Evolutionary conservation across 2,329 filamentous ascomycete species (phyloP), one percentile per base, ranked within the genome.

Genomic region (Sporothrix variecibatus): DNA sequence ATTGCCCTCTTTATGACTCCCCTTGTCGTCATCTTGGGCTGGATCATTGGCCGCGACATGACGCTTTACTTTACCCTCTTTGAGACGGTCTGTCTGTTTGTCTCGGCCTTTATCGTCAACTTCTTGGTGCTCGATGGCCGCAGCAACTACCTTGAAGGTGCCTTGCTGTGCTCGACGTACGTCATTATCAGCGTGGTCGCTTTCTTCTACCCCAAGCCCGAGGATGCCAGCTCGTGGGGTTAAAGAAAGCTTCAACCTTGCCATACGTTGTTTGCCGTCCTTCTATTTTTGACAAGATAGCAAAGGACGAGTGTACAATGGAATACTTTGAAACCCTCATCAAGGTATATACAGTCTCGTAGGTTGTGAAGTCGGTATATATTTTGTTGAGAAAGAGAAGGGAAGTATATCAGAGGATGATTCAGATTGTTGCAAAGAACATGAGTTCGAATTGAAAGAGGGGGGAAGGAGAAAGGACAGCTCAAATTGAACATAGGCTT

Each of bases 41-140:
- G 91, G 91, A 87, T 87, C 75, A 87, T 93, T 81, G 83, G 86
- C 75, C 88, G 87, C 75, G 86, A 90, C n/a, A 93, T 93, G 90
- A 88, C 92, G 38, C 86, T 97, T 46, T 94, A 95, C 84, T 97
- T 97, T 82, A 94, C 94, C 75, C 87, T 94, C 68, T 97, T 97
- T 82, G 94, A 97, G 87, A 97, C 94, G 0, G 92, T 96, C 28
- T 93, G 92, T 73, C 88, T 97, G 79, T 97, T 97, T 82, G 90
- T 95, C 71, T 93, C 90, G 71, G 91, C 94, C 8, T 91, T 97
- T 77, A 94, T 97, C 76, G 93, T 95, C 82, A 96, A 95, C 83
- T 97, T 96, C 80, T 84, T 97, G 75, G 94, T 97, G 68, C 85
- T 95, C 75, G 94, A 97, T 79, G 94, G 94, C 12, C 88, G 94